These are phyloP conservation scores for Rossbeevera mucosa DNA, from an alignment of 768 basidiomycete species.

Conservation along the genomic window DNA sequence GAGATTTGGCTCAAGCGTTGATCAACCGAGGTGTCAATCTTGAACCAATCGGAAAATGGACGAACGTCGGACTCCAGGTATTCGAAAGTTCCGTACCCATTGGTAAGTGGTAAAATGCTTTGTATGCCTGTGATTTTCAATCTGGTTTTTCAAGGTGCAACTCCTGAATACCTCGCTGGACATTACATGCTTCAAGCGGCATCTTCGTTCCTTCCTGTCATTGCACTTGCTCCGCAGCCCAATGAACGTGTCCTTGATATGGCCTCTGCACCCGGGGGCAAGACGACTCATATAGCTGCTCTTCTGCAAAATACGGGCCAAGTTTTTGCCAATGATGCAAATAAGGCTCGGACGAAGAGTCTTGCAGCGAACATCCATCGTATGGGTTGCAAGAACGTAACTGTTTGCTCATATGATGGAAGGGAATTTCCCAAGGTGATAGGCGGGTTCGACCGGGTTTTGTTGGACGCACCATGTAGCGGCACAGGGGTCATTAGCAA, in stretches of 20 bases:
- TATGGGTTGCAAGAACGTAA: slow-evolving; percentile 96
- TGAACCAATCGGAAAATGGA: slow-evolving; percentile 99
- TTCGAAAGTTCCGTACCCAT: slow-evolving; percentile 96
- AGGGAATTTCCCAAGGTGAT: slow-evolving; percentile 98
- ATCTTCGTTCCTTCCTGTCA: slow-evolving; percentile 98
- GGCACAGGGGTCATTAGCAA: slow-evolving; percentile 99
- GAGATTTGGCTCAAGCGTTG: slow-evolving; percentile 90
- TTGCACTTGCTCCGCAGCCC: slow-evolving; percentile 88
- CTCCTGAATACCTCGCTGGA: slow-evolving; percentile 97
- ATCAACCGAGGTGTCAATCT: slow-evolving; percentile 96
- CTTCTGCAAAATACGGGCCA: slow-evolving; percentile 97
- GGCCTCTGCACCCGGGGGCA: slow-evolving; percentile 98
- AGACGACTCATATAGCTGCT: slow-evolving; percentile 96
- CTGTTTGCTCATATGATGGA: slow-evolving; percentile 95
- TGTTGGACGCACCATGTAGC: slow-evolving; percentile 95
- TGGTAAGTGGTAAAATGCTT: slow-evolving; percentile 40
- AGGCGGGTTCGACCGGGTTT: slow-evolving; percentile 96
- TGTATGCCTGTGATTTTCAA: background rate
- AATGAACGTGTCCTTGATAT: slow-evolving; percentile 95
- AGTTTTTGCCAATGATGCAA: slow-evolving; percentile 95
- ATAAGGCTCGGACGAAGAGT: slow-evolving; percentile 92
- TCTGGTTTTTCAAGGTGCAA: slow-evolving; percentile 56
- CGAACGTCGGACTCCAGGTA: slow-evolving; percentile 97
- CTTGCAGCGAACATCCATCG: slow-evolving; percentile 95
- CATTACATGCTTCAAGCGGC: slow-evolving; percentile 99